phyloP scores from a whole-genome alignment of 306 rosid genomes.

The Corylus heterophylla region DNA sequence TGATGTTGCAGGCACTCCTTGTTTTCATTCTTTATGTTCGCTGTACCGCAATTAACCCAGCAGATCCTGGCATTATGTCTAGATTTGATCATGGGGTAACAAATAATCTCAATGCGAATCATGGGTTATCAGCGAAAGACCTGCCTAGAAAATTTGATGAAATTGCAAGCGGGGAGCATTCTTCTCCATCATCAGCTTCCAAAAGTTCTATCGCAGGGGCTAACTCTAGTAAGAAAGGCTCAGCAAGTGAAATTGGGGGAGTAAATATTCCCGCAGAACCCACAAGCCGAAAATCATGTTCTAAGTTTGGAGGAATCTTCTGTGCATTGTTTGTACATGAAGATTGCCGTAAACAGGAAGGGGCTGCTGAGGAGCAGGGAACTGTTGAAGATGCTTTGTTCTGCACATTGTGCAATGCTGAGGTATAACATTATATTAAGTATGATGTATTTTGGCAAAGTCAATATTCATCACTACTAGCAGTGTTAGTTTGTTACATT shows the following conservation, averaged over 20 bases:
- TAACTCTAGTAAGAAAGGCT: constrained; percentile 80
- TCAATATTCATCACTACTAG: constrained; percentile 3
- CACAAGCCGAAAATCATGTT: constrained; percentile 37
- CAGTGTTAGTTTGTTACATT: constrained; percentile 15
- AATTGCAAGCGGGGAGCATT: constrained; percentile 47
- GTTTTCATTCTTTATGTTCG: constrained; percentile 91
- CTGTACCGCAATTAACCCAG: constrained; percentile 97
- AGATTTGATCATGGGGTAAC: constrained; percentile 54
- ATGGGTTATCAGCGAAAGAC: constrained; percentile 52
- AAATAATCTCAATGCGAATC: constrained; percentile 44
- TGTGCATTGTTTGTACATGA: constrained; percentile 75
- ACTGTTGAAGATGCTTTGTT: constrained; percentile 84
- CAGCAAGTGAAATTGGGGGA: constrained; percentile 63
- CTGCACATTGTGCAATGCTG: constrained; percentile 97
- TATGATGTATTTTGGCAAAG: not conserved
- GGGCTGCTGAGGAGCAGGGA: constrained; percentile 61
- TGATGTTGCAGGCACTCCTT: constrained; percentile 76
- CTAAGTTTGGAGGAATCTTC: constrained; percentile 61
- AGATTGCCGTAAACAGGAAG: constrained; percentile 84
- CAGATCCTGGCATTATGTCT: constrained; percentile 95
- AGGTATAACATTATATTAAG: constrained; percentile 52
- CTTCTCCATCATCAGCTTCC: constrained; percentile 69
- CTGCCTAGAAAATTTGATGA: constrained; percentile 59
- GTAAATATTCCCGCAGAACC: constrained; percentile 47
- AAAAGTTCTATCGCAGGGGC: constrained; percentile 68